A percentile compares a stretch with the other conserved stretches of the same genome.
Evolutionary conservation across 768 basidiomycete genomes (phyloP).

Genomic region (Hemileccinum rubropunctum): DNA sequence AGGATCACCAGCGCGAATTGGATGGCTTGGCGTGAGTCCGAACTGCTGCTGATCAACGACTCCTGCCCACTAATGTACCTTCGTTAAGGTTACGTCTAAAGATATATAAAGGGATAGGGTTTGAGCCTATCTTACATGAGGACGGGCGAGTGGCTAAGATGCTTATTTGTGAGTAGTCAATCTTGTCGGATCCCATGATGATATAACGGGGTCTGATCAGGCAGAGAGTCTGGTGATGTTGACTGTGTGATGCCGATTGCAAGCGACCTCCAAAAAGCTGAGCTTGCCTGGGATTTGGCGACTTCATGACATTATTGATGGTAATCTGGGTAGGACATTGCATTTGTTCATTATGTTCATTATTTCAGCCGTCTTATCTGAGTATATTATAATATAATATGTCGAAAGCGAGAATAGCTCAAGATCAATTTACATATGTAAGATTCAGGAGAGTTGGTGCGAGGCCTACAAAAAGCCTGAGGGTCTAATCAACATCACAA

Average conservation of each 20-base stretch:
- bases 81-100: constrained; percentile 57
- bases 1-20: constrained; percentile 66
- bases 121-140: constrained; percentile 61
- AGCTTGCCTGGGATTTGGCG: constrained; percentile 37
- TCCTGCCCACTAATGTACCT: constrained; percentile 1
- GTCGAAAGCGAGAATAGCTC: not conserved
- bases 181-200: not conserved
- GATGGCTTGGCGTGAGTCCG: constrained; percentile 62
- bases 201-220: constrained; percentile 33
- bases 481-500: not conserved
- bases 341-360: no score
- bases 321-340: not conserved
- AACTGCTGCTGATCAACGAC: not conserved
- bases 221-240: constrained; percentile 41
- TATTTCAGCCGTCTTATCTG: not conserved
- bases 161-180: constrained; percentile 57
- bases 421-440: not conserved
- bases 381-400: constrained; percentile 8
- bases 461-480: constrained; percentile 9
- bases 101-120: constrained; percentile 69
- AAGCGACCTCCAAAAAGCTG: constrained; percentile 27
- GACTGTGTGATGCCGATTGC: constrained; percentile 32
- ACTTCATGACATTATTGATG: constrained; percentile 23
- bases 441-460: constrained; percentile 7
- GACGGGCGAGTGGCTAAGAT: constrained; percentile 53